Evolutionary conservation across 352 stramenopile species (phyloP).

Genomic region (Globisporangium ultimum): DNA sequence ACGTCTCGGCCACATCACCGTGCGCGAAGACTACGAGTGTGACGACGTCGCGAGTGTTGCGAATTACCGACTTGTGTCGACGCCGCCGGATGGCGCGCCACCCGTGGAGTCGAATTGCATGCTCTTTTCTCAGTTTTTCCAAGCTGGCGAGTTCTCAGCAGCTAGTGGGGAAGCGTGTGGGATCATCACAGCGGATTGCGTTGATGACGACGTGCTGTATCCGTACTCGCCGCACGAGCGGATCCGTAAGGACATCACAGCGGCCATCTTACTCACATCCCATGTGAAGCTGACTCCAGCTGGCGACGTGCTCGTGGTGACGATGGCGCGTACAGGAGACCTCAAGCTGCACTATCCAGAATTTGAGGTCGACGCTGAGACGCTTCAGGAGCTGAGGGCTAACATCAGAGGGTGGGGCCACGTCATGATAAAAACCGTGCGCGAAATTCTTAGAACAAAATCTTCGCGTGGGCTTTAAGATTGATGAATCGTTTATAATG

Average conservation of each 20-base stretch:
- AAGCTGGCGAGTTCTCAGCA: conserved; percentile 6
- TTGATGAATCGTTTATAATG: too few relatives aligned
- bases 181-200: conserved; percentile 21
- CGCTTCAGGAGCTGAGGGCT: conserved; percentile 18
- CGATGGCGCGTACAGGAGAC: conserved; percentile 22
- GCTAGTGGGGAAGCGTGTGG: conserved; percentile 10
- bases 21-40: conserved; percentile 33
- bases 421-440: conserved; percentile 30
- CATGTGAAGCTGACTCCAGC: conserved; percentile 8
- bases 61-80: conserved; percentile 24
- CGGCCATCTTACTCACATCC: conserved; percentile 13
- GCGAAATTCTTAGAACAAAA: conserved; percentile 4
- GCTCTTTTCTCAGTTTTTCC: conserved; percentile 21
- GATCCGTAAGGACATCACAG: conserved; percentile 28
- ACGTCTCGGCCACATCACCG: conserved; percentile 26
- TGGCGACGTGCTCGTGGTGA: conserved; percentile 23
- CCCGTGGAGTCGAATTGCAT: conserved; percentile 22
- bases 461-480: too few relatives aligned
- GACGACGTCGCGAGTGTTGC: conserved; percentile 15
- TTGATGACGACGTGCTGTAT: conserved; percentile 32
- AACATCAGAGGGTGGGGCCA: conserved; percentile 24
- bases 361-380: conserved; percentile 15
- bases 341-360: conserved; percentile 20
- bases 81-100: conserved; percentile 5
- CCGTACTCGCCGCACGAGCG: conserved; percentile 25